A percentile compares a stretch with the other conserved stretches of the same genome.
These are phyloP conservation scores for Ascochyta clinopodiicola DNA, from an alignment of 2,329 filamentous ascomycete species.

Conservation along the genomic window DNA sequence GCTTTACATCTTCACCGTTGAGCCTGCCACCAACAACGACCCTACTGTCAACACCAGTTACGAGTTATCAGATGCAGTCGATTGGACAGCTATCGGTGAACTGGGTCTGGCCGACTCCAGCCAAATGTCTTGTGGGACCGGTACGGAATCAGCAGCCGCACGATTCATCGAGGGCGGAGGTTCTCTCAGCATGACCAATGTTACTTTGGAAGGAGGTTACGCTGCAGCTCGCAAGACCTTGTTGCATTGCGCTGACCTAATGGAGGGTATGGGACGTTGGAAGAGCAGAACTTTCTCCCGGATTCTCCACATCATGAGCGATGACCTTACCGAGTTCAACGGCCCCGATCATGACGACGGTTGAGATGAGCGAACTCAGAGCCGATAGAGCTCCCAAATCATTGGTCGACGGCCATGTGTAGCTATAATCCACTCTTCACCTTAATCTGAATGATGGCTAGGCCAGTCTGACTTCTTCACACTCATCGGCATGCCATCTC, in stretches of 20 bases:
- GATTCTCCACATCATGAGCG: constrained; percentile 63
- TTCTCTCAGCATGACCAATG: constrained; percentile 56
- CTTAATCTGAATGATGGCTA: neutral
- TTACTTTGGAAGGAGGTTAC: constrained; percentile 58
- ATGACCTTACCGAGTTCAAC: constrained; percentile 51
- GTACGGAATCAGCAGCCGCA: constrained; percentile 43
- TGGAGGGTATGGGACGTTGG: constrained; percentile 62
- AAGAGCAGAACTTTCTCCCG: constrained; percentile 58
- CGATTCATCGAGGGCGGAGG: constrained; percentile 59
- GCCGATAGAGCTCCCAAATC: neutral
- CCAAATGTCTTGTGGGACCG: constrained; percentile 24
- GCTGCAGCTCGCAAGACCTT: constrained; percentile 59
- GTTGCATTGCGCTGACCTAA: constrained; percentile 59
- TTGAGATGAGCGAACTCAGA: neutral
- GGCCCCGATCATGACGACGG: constrained; percentile 13
- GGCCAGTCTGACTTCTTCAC: constrained; percentile 28
- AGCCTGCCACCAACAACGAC: constrained; percentile 30
- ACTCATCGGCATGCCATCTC: constrained; percentile 43
- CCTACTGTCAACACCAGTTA: constrained; percentile 42
- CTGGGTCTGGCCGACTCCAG: constrained; percentile 53
- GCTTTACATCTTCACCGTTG: constrained; percentile 59
- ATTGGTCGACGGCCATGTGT: neutral
- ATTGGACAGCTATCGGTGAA: constrained; percentile 57
- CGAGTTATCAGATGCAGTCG: constrained; percentile 58
- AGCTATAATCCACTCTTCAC: neutral